A percentile compares a stretch with the other conserved stretches of the same genome.
These are phyloP conservation scores for Scutellaria galericulata DNA, from an alignment of 257 asterid species.

Conservation along the genomic window DNA sequence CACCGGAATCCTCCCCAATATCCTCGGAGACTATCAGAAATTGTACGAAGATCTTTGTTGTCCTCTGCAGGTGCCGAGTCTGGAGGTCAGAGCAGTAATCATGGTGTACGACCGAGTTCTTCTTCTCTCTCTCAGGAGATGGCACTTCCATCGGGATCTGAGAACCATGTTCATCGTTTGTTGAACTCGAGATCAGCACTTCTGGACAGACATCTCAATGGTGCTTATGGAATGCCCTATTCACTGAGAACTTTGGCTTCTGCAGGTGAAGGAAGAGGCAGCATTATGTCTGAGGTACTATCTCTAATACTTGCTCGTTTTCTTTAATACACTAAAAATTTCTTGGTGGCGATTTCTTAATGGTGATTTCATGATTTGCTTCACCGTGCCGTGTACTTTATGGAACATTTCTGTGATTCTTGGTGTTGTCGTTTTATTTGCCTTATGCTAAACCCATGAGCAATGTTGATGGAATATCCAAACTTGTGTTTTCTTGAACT, in stretches of 20 bases:
- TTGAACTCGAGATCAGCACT: conserved; percentile 63
- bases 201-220: conserved; percentile 75
- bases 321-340: background rate
- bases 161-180: conserved; percentile 51
- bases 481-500: background rate
- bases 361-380: conserved; percentile 12
- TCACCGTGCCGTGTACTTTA: background rate
- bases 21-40: conserved; percentile 70
- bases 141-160: conserved; percentile 51
- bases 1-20: conserved; percentile 58
- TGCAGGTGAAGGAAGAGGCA: conserved; percentile 78
- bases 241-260: conserved; percentile 66
- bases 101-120: conserved; percentile 45
- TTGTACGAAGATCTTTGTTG: conserved; percentile 71
- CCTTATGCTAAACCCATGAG: background rate
- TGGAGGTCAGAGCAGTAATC: conserved; percentile 49
- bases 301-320: background rate
- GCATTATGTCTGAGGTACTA: conserved; percentile 83
- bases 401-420: background rate
- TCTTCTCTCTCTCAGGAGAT: conserved; percentile 44
- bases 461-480: background rate
- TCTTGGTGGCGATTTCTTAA: background rate
- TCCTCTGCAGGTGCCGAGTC: conserved; percentile 57
- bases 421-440: background rate
- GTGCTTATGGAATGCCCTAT: conserved; percentile 68